These are phyloP conservation scores for Penicillium sp. DNA, from an alignment of 2,329 filamentous ascomycete species.

Conservation along the genomic window DNA sequence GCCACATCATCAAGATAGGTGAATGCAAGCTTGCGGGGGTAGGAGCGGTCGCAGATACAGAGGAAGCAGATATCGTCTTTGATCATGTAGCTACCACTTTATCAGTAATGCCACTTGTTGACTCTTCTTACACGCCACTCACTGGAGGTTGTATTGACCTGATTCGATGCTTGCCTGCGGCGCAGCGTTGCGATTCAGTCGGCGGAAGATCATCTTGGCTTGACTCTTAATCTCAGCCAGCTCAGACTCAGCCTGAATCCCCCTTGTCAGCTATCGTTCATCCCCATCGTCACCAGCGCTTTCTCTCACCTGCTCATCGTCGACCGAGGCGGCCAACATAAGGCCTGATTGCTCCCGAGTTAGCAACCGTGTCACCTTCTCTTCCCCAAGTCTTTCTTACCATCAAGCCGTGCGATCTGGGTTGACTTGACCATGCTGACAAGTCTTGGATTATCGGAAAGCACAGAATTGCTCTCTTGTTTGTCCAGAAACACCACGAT, in stretches of 20 bases:
- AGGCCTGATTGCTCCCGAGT: slow-evolving; percentile 58
- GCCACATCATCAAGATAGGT: slow-evolving; percentile 93
- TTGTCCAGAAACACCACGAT: slow-evolving; percentile 12
- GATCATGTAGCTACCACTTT: slow-evolving; percentile 69
- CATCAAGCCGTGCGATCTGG: slow-evolving; percentile 89
- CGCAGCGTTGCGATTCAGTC: slow-evolving; percentile 82
- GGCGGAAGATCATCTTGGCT: slow-evolving; percentile 82
- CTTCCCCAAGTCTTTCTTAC: slow-evolving; percentile 45
- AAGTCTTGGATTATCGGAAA: slow-evolving; percentile 2
- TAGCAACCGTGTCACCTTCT: slow-evolving; percentile 14
- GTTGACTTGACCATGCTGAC: slow-evolving; percentile 77
- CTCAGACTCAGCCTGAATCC: slow-evolving; percentile 60
- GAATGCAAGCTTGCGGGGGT: slow-evolving; percentile 96
- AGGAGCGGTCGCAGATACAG: slow-evolving; percentile 86
- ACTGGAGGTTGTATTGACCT: slow-evolving; percentile 80
- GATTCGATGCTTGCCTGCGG: slow-evolving; percentile 89
- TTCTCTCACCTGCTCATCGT: slow-evolving; percentile 68
- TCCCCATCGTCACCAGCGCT: background rate
- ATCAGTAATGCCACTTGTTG: slow-evolving; percentile 3
- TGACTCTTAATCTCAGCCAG: slow-evolving; percentile 86
- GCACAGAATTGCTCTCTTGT: slow-evolving; percentile 13
- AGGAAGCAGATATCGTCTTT: slow-evolving; percentile 80
- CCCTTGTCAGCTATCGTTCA: slow-evolving; percentile 2
- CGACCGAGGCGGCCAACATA: slow-evolving; percentile 89
- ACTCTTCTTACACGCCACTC: slow-evolving; percentile 33